A percentile compares a stretch with the other conserved stretches of the same genome.
Evolutionary conservation across 108 stramenopile species (phyloP).

Genomic region (Nitzschia sp.): DNA sequence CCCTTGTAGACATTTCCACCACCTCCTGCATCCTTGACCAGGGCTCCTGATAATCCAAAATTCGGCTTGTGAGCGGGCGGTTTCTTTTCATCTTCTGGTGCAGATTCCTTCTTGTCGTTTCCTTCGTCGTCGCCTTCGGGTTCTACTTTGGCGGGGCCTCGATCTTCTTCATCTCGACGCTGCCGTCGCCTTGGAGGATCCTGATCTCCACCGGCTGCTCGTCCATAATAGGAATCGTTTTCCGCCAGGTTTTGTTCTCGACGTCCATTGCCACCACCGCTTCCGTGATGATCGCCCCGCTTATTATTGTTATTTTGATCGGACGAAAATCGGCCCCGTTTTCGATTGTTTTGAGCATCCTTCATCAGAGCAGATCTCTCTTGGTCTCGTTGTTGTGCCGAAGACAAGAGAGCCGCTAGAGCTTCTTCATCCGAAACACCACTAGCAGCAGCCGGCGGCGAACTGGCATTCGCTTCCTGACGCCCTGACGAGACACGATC

Average conservation of each 20-base stretch:
- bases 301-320: not conserved
- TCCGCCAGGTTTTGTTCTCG: slow-evolving; percentile 22
- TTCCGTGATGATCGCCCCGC: too few species aligned
- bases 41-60: slow-evolving; percentile 95
- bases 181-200: slow-evolving; percentile 13
- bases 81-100: slow-evolving; percentile 26
- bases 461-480: not conserved
- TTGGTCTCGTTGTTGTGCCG: slow-evolving; percentile 24
- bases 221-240: slow-evolving; percentile 33
- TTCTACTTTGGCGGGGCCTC: not conserved
- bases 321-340: not conserved
- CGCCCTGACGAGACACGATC: not conserved
- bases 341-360: slow-evolving; percentile 10
- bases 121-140: not conserved
- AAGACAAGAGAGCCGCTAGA: slow-evolving; percentile 28
- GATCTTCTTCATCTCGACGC: not conserved
- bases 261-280: slow-evolving; percentile 1
- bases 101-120: slow-evolving; percentile 3
- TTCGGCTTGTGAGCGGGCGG: slow-evolving; percentile 71
- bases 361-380: slow-evolving; percentile 20
- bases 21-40: slow-evolving; percentile 84
- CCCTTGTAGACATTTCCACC: slow-evolving; percentile 92
- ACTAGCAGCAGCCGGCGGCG: too few species aligned
- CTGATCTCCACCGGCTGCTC: slow-evolving; percentile 8
- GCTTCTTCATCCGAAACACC: slow-evolving; percentile 46